Conservation (phyloP, 441 rosid genomes). For the Mallotus japonicus region DNA sequence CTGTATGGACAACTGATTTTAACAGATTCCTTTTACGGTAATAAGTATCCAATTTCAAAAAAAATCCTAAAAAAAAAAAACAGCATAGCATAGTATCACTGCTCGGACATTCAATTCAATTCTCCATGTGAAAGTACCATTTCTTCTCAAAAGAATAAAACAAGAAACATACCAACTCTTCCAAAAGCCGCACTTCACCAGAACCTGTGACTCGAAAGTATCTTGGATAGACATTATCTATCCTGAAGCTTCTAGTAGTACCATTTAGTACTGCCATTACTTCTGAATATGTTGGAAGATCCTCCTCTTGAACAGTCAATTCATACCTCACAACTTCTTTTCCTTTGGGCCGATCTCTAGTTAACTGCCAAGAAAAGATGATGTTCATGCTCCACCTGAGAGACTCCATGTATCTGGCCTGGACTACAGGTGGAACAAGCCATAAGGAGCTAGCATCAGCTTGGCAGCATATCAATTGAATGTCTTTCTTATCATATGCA, state of each 20-base stretch:
- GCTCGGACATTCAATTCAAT: not conserved
- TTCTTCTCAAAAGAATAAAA: not conserved
- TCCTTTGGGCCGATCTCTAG: slow-evolving; percentile 92
- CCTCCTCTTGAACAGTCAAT: slow-evolving; percentile 48
- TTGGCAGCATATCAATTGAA: slow-evolving; percentile 96
- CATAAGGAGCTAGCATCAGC: slow-evolving; percentile 85
- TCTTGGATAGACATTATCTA: slow-evolving; percentile 81
- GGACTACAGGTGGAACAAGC: slow-evolving; percentile 85
- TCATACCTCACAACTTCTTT: slow-evolving; percentile 86
- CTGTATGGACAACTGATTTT: too few relatives aligned
- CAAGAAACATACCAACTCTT: slow-evolving; percentile 61
- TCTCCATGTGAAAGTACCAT: not conserved
- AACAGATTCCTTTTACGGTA: not conserved
- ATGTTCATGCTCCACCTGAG: slow-evolving; percentile 66
- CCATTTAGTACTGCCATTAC: slow-evolving; percentile 87
- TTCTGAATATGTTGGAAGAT: slow-evolving; percentile 77
- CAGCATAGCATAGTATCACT: not conserved
- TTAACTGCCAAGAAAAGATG: slow-evolving; percentile 73
- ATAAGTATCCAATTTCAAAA: too few relatives aligned
- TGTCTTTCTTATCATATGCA: slow-evolving; percentile 71
- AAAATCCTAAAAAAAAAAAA: too few relatives aligned
- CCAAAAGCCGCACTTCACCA: slow-evolving; percentile 88
- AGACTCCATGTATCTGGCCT: slow-evolving; percentile 62
- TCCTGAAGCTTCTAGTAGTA: slow-evolving; percentile 65
- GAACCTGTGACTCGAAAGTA: slow-evolving; percentile 95